A percentile compares a stretch with the other conserved stretches of the same genome.
These are phyloP conservation scores for Amauroascus verrucosus DNA, from an alignment of 2,329 filamentous ascomycete species.

Conservation along the genomic window DNA sequence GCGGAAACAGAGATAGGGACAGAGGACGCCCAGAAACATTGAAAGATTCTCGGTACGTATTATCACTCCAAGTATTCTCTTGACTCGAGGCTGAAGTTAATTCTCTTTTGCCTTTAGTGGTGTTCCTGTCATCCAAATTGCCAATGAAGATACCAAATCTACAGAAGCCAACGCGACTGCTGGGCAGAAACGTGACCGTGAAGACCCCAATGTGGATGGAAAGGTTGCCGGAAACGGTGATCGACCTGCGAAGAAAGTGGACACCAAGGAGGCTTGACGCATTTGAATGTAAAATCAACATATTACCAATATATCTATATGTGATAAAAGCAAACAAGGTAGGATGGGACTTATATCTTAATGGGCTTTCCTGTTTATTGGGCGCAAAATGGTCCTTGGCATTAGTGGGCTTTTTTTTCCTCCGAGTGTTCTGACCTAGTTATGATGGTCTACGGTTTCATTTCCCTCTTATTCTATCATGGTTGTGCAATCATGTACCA, in stretches of 20 bases:
- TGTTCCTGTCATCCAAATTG: slow-evolving; percentile 34
- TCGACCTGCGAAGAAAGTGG: slow-evolving; percentile 41
- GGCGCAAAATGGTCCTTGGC: slow-evolving; percentile 2
- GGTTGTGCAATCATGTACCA: not conserved
- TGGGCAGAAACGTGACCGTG: slow-evolving; percentile 39
- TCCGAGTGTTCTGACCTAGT: not conserved
- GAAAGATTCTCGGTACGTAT: slow-evolving; percentile 35
- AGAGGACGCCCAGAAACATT: slow-evolving; percentile 27
- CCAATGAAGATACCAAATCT: slow-evolving; percentile 7
- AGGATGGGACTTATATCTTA: not conserved
- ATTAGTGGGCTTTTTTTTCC: not conserved
- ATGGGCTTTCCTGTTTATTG: not conserved
- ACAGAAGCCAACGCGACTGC: slow-evolving; percentile 11
- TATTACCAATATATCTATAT: not conserved
- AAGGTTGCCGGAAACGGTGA: slow-evolving; percentile 20
- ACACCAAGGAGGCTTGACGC: slow-evolving; percentile 33
- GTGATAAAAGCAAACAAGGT: not conserved
- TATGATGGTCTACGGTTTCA: not conserved
- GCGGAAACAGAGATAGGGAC: slow-evolving; percentile 14
- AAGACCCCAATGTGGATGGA: slow-evolving; percentile 20
- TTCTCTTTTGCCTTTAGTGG: slow-evolving; percentile 25
- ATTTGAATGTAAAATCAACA: not conserved
- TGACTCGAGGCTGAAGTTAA: slow-evolving; percentile 3
- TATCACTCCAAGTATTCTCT: not conserved
- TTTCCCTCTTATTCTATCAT: not conserved